Conservation (phyloP, 208 protist species). For the Trypanosoma boissoni region DNA sequence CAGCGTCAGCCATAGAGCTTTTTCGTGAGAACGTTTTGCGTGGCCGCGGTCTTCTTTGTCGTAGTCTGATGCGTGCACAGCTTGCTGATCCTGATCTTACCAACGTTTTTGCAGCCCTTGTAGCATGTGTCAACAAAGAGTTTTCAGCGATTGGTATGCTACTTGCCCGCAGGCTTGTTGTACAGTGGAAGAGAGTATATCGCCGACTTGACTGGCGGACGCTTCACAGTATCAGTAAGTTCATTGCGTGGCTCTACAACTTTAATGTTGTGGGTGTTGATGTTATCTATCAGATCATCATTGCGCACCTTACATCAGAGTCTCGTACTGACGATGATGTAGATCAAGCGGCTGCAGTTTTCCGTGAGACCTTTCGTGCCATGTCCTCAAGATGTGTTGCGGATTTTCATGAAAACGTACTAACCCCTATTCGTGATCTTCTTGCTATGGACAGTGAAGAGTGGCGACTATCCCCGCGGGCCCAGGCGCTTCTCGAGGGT, state of each 20-base stretch:
- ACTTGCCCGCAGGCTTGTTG: conserved; percentile 90
- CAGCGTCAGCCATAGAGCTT: conserved; percentile 92
- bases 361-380: conserved; percentile 65
- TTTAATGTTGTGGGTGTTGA: conserved; percentile 73
- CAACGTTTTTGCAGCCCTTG: conserved; percentile 94
- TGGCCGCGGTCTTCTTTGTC: conserved; percentile 94
- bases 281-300: conserved; percentile 76
- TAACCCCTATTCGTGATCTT: conserved; percentile 75
- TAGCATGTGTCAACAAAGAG: conserved; percentile 97
- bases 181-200: conserved; percentile 86
- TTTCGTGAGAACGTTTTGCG: conserved; percentile 98
- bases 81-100: conserved; percentile 94
- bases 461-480: conserved; percentile 85
- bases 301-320: conserved; percentile 66
- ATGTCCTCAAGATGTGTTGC: conserved; percentile 54
- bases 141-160: conserved; percentile 96
- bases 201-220: conserved; percentile 89
- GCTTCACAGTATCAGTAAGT: conserved; percentile 68
- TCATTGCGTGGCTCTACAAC: conserved; percentile 73
- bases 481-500: conserved; percentile 97
- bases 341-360: conserved; percentile 86
- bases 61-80: conserved; percentile 94
- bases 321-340: conserved; percentile 95
- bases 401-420: conserved; percentile 69
- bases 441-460: conserved; percentile 92